Percentiles rank a stretch among this genome's conserved stretches.
These are phyloP conservation scores for Trypanosoma mega DNA, from an alignment of 208 protist species.

Conservation along the genomic window DNA sequence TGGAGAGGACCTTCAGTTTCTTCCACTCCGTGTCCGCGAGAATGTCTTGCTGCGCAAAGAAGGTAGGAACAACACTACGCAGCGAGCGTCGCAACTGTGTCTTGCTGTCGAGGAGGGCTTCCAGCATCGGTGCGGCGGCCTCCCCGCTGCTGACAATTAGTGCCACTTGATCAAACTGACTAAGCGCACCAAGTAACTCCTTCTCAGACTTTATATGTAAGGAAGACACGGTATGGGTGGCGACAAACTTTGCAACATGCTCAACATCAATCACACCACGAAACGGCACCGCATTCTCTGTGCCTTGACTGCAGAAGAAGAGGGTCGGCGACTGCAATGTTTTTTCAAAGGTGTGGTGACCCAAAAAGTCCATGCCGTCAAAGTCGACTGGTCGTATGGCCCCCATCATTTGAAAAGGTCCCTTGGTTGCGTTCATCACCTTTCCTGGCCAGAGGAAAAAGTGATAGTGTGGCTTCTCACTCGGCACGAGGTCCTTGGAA, in stretches of 20 bases:
- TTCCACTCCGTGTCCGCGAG: background rate
- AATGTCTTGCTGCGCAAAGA: slow-evolving; percentile 28
- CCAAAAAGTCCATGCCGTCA: background rate
- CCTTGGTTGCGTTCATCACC: background rate
- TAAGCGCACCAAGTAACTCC: slow-evolving; percentile 9
- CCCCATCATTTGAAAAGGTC: slow-evolving; percentile 27
- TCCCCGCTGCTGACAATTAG: slow-evolving; percentile 23
- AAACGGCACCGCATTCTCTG: background rate
- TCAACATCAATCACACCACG: background rate
- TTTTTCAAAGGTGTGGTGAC: background rate
- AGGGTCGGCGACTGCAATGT: slow-evolving; percentile 16
- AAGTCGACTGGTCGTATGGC: slow-evolving; percentile 30
- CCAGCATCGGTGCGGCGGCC: slow-evolving; percentile 4
- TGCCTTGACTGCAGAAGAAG: slow-evolving; percentile 21
- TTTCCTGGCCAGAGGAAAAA: slow-evolving; percentile 7
- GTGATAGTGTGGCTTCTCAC: background rate
- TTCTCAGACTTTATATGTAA: slow-evolving; percentile 5
- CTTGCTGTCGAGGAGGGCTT: slow-evolving; percentile 10
- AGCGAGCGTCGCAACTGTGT: background rate
- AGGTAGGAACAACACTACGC: slow-evolving; percentile 14
- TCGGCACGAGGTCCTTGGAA: background rate
- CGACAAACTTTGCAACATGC: slow-evolving; percentile 13
- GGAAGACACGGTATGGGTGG: slow-evolving; percentile 8
- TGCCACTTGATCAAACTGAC: slow-evolving; percentile 12
- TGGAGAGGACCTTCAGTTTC: background rate